Evolutionary conservation across 805 yeast genomes (phyloP), one percentile per base, ranked within the genome.

Genomic region (Deakozyma indianensis): DNA sequence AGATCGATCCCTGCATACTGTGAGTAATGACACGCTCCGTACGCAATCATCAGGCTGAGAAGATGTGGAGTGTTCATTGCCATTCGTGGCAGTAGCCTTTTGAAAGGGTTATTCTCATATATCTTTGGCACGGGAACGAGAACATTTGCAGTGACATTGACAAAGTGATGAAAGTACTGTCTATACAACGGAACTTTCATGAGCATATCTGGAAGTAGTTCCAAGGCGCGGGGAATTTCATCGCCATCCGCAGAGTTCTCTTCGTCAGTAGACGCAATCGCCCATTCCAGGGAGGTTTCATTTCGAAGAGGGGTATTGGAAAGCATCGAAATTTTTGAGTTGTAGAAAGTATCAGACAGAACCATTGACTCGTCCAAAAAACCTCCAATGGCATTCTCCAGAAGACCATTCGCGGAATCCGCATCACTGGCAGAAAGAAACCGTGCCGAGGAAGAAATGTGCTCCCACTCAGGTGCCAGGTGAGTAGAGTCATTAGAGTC

Each of bases 111-210:
- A 15, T 71, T 73, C 20, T 58, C 60, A 52, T 77, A 77, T 1
- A 70, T 54, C 4, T 65, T 56, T 14, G 83, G 83, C 0, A 81
- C 78, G 0, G 86, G 85, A 2, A 78, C 81, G 21, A 81, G 64
- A 22, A 70, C 62, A 29, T 67, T 66, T 1, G 86, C 71, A 0
- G 83, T 79, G 15, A 74, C 72, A 44, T 74, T 66, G 11, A 75
- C 59, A 67, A 73, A 82, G 50, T 77, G 77, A 50, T 77, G 76
- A 62, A 81, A 77, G 18, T 78, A 64, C 45, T 74, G 76, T 43
- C 75, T 64, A 56, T 78, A 79, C 49, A 67, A 69, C 0, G 84
- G 81, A 14, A 77, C 80, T 45, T 73, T 69, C 16, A 71, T 57
- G 14, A 82, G 61, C 3, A 78, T 55, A 47, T 77, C 83, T 0